Base-by-base conservation (phyloP, 2,329 filamentous ascomycete species). In the Alternaria novae-zelandiae region DNA sequence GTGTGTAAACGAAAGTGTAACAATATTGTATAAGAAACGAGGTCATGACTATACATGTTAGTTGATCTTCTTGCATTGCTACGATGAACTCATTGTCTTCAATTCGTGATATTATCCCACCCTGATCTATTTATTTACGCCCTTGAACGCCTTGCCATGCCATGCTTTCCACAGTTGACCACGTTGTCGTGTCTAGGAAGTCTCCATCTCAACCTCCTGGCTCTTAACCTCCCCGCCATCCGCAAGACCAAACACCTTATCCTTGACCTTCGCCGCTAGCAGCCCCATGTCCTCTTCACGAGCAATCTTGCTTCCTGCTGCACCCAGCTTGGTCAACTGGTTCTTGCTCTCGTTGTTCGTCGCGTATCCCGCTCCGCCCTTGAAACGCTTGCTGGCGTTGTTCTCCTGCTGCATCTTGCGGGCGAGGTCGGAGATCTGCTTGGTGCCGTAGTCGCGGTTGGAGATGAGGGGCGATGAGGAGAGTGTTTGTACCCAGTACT, bases 401-500 rank as follows among this genome's bases (percentile, higher is more conserved):
- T 84, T 88, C 3, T 89, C 88, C 68, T 93, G 89, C 70, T 86
- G 85, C 70, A 96, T 90, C 83, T 97, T 97, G 69, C 89, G 88
- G 44, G 91, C 91, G 46, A 98, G 85, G 79, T 99, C 96, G 53
- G 90, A 84, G 82, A 99, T 96, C 81, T 97, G 94, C 80, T 94
- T 96, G 74, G 91, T 97, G 56, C 90, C 91, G 77, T 94, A 99
- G 72, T 97, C 95, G 67, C 94, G 91, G 76, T 97, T 98, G 59
- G 93, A 94, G 73, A 97, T 90, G 5, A 97, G 86, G 21, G 95
- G 94, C 71, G 90, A 96, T 73, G 97, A 93, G 30, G 93, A 96
- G 20, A 99, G 87, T 6, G 96, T 99, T 76, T 96, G 92, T 32
- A 97, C 94, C 96, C 94, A 97, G 85, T 99, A 99, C 81, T 98